Evolutionary conservation across 2,329 filamentous ascomycete species (phyloP).

Genomic region (Diaporthe ampelina): DNA sequence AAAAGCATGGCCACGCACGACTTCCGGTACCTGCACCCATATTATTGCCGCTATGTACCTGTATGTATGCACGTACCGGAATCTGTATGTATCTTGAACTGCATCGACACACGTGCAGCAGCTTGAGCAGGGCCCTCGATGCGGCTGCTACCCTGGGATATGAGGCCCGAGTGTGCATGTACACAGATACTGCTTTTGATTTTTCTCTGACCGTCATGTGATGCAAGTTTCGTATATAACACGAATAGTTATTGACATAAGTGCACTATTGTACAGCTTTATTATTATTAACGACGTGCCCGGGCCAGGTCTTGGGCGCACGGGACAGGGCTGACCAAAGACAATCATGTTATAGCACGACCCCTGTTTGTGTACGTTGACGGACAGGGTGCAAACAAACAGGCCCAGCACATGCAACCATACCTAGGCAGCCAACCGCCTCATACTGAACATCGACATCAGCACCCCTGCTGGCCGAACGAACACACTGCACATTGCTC

Average conservation of each 20-base stretch:
- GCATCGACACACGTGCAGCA: not conserved
- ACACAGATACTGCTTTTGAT: not conserved
- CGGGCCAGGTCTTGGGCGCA: not conserved
- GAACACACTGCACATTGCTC: not conserved
- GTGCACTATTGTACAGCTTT: not conserved
- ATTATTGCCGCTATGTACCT: too few species aligned
- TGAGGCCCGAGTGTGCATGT: too few species aligned
- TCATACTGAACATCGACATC: not conserved
- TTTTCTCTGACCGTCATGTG: too few species aligned
- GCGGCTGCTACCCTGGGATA: too few species aligned
- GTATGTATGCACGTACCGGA: too few species aligned
- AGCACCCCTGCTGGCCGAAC: not conserved
- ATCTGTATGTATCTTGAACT: not conserved
- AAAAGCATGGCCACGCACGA: not conserved
- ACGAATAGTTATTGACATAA: not conserved
- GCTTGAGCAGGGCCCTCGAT: too few species aligned
- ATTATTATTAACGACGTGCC: not conserved
- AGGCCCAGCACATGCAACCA: not conserved
- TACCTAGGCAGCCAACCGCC: not conserved
- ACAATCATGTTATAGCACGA: not conserved
- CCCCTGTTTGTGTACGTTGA: slow-evolving; percentile 11
- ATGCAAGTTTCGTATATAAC: not conserved
- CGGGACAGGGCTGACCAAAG: slow-evolving; percentile 1
- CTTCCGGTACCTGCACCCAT: not conserved
- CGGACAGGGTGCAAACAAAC: slow-evolving; percentile 8